Evolutionary conservation across 306 rosid species (phyloP).

Genomic region (Cicer cuneatum): DNA sequence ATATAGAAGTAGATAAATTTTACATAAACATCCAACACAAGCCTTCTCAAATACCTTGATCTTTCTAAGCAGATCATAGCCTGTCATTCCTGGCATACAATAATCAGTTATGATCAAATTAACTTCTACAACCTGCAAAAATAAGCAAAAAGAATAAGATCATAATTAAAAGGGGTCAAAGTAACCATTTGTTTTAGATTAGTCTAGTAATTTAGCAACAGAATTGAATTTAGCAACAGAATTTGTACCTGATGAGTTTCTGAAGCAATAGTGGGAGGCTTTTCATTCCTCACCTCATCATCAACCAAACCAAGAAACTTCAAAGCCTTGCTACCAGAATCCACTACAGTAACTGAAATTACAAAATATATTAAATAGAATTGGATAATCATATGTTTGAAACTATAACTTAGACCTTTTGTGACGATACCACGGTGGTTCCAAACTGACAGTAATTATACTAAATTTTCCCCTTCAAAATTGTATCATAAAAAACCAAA

Average conservation of each 20-base stretch:
- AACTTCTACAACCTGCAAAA: constrained; percentile 63
- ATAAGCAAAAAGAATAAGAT: constrained; percentile 29
- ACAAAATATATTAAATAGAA: constrained; percentile 30
- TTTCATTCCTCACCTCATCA: constrained; percentile 51
- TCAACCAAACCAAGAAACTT: constrained; percentile 72
- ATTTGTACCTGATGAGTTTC: constrained; percentile 53
- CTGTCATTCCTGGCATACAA: constrained; percentile 95
- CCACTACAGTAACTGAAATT: constrained; percentile 75
- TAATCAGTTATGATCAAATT: constrained; percentile 88
- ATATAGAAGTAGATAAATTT: constrained; percentile 16
- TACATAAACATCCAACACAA: neutral
- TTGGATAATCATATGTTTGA: neutral
- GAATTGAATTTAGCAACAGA: constrained; percentile 22
- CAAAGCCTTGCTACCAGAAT: constrained; percentile 82
- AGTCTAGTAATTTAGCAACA: neutral
- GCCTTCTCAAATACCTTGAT: constrained; percentile 57
- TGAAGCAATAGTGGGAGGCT: constrained; percentile 42
- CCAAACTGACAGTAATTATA: neutral
- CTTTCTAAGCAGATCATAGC: constrained; percentile 82
- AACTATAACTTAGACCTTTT: neutral
- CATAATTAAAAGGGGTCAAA: neutral
- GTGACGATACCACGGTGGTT: neutral
- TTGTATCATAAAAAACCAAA: neutral
- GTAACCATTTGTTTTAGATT: neutral
- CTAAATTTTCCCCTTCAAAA: neutral